Base-by-base conservation (phyloP, 2,329 filamentous ascomycete species). In the Botrytis byssoidea region DNA sequence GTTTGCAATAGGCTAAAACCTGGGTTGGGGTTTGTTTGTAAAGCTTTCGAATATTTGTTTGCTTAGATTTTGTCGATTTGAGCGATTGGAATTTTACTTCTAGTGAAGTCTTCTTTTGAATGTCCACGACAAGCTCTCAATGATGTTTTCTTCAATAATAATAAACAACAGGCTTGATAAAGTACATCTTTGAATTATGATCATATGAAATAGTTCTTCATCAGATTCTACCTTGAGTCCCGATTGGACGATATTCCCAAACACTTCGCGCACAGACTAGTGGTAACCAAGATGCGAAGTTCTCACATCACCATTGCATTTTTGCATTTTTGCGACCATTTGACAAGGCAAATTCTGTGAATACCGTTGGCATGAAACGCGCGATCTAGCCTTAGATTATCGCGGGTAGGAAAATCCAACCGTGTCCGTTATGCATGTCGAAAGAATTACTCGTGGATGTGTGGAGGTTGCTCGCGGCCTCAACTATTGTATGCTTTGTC, bases 261-360 rank as follows among this genome's bases (percentile, higher is more conserved):
- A 71, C 69, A 71, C 32, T 71, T 64, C 59, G 44, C 69, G 69
- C 57, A 71, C 69, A 65, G 69, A 71, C 69, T 71, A 71, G 69
- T 57, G 48, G 66, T 57, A 40, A 57, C n/a, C n/a, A 68, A 42
- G 48, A 25, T 55, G 66, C 66, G 37, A 68, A 44, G 55, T 70
- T 70, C 22, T 61, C 35, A 64, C 40, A 64, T 71, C 32, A 37
- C 42, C 51, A 65, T 35, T 29, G 32, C 25, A 40, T 25, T 8
- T 40, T 64, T 42, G 10, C 59, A 64, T 68, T 57, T 55, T 22
- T 51, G 46, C 35, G 32, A 65, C 42, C 69, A 18, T 51, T 68
- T 29, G 40, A 32, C n/a, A 48, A 44, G 46, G 46, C 25, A 55
- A 55, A 68, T 7, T 68, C 37, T 55, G 35, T 29, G 65, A 20